These are phyloP conservation scores for Staphylotrichum tortipilum DNA, from an alignment of 495 filamentous ascomycete genomes.

Conservation along the genomic window DNA sequence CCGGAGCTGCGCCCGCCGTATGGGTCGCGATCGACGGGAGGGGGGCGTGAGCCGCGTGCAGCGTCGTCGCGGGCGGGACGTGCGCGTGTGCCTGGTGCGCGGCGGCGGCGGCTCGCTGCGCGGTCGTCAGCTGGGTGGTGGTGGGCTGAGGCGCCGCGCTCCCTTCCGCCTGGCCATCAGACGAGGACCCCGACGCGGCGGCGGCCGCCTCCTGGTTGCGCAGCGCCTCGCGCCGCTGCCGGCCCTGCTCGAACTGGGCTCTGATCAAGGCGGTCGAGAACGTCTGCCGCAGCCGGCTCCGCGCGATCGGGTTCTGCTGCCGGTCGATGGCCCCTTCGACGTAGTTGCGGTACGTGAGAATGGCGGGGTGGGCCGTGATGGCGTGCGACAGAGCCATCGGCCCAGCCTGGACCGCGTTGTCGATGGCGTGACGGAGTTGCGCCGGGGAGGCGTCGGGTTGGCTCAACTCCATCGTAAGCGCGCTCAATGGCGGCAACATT, in stretches of 20 bases:
- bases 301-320: constrained; percentile 29
- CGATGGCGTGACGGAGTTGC: constrained; percentile 34
- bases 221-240: constrained; percentile 18
- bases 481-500: constrained; percentile 1
- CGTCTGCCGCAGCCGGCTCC: constrained; percentile 36
- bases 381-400: constrained; percentile 34
- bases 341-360: constrained; percentile 32
- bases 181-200: background rate
- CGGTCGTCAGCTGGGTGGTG: background rate
- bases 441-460: background rate
- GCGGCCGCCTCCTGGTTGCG: constrained; percentile 16
- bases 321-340: constrained; percentile 37
- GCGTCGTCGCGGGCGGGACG: constrained; percentile 9
- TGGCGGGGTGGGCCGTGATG: constrained; percentile 35
- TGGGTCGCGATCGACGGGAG: too few relatives aligned
- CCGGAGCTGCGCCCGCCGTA: background rate
- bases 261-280: constrained; percentile 33
- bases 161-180: background rate
- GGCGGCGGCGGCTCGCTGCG: constrained; percentile 9
- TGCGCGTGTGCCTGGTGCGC: constrained; percentile 20
- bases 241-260: constrained; percentile 35
- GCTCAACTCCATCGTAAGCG: constrained; percentile 1
- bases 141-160: background rate
- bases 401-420: constrained; percentile 36
- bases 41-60: constrained; percentile 19